A percentile compares a stretch with the other conserved stretches of the same genome.
These are phyloP conservation scores for Theileria annulata DNA, from an alignment of 169 alveolate species.

Conservation along the genomic window DNA sequence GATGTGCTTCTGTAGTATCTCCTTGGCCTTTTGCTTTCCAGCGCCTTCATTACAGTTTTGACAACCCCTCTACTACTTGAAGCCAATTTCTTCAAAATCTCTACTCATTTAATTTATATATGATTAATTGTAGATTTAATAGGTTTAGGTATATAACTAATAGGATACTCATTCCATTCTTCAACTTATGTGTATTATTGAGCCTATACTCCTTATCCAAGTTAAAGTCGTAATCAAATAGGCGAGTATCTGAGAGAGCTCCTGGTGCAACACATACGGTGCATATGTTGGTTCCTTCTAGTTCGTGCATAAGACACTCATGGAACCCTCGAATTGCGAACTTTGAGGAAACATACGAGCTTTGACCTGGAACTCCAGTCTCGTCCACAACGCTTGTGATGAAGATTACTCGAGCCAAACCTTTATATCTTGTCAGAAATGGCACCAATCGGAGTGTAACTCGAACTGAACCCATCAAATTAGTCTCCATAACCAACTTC, in stretches of 20 bases:
- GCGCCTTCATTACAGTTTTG: constrained; percentile 13
- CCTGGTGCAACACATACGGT: constrained; percentile 55
- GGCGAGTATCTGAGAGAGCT: constrained; percentile 39
- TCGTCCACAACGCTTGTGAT: constrained; percentile 61
- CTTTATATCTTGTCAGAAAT: not conserved
- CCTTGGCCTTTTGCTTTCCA: constrained; percentile 27
- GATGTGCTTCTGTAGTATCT: constrained; percentile 22
- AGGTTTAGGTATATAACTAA: not conserved
- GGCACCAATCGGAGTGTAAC: constrained; percentile 15
- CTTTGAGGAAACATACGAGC: constrained; percentile 56
- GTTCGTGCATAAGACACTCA: constrained; percentile 52
- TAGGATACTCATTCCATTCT: constrained; percentile 1
- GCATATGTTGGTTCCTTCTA: not conserved
- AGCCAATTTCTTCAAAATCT: constrained; percentile 27
- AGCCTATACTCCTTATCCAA: not conserved
- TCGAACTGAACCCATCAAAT: constrained; percentile 41
- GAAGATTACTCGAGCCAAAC: constrained; percentile 38
- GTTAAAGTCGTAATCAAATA: constrained; percentile 21
- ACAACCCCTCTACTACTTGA: constrained; percentile 33
- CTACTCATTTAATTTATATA: constrained; percentile 10
- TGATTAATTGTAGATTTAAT: not conserved
- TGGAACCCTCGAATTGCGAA: constrained; percentile 46
- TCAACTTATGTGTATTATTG: not conserved
- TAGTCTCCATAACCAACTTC: constrained; percentile 47
- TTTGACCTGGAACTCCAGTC: constrained; percentile 59